Evolutionary conservation across 768 basidiomycete genomes (phyloP), one percentile per base, ranked within the genome.

Genomic region (Termitomyces sp.): DNA sequence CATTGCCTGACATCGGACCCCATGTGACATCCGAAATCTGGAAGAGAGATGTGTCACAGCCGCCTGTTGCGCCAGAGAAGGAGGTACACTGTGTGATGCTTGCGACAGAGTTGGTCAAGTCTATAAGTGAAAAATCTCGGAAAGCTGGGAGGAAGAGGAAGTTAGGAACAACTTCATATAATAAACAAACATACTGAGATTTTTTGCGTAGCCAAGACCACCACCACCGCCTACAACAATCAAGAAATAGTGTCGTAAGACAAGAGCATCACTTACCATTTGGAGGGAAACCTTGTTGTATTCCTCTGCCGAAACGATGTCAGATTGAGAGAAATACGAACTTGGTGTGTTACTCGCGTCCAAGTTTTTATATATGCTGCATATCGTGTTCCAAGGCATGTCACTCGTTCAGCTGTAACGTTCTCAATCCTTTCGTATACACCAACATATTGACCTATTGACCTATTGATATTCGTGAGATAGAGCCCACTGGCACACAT

Each of bases 331-430:
- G n/a, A 3, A 20, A 41, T 41, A 20, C n/a, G 3, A 39, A 37
- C 26, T 26, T 41, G n/a, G 13, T 48, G 16, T 29, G 41, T 52
- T 49, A 51, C 66, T 65, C 33, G 62, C 63, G 72, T 72, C 73
- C 73, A 74, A 31, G 72, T 71, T 60, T 74, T 74, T 54, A 73
- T 65, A 51, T 74, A 73, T 9, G 67, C 72, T 4, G 65, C 66
- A 52, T 67, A 68, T 16, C 62, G 49, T 0, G 67, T 68, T 6
- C 62, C 60, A 28, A 67, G 60, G 53, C 66, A 69, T 5, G 58
- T 56, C 8, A 72, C 60, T 18, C 68, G 62, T 31, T 68, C 60
- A 1, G 68, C 69, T 13, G 69, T 69, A n/a, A 73, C 67, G 18
- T 70, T 69, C 57, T 71, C 70, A n/a, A 72, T 66, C 39, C 60